phyloP scores from a whole-genome alignment of 768 basidiomycete genomes.

The Mycena sanguinolenta region DNA sequence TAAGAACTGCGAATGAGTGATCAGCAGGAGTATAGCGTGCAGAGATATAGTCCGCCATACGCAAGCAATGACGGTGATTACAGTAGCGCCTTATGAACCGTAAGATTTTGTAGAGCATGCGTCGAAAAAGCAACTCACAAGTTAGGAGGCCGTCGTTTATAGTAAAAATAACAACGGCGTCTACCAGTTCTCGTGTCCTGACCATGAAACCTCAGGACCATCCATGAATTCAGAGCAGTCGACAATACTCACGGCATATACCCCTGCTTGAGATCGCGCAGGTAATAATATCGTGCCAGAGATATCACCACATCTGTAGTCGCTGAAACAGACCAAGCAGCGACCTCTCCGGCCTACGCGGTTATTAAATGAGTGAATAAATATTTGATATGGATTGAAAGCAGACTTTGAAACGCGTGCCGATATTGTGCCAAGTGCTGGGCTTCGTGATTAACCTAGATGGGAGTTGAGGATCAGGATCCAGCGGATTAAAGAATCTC shows the following conservation, averaged over 20 bases:
- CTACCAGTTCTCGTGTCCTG: conserved; percentile 23
- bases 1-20: conserved; percentile 2
- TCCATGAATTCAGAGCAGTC: background rate
- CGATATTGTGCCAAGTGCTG: too few species aligned
- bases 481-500: too few species aligned
- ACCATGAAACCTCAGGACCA: background rate
- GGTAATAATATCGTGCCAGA: conserved; percentile 27
- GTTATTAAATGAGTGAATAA: background rate
- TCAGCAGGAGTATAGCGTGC: background rate
- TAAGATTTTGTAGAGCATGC: background rate
- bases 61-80: background rate
- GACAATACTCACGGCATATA: conserved; percentile 8
- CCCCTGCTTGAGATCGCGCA: conserved; percentile 30
- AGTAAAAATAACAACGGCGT: conserved; percentile 22
- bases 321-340: conserved; percentile 14
- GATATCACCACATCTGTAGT: conserved; percentile 28
- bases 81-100: background rate
- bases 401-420: conserved; percentile 6
- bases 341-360: background rate
- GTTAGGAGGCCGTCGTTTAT: conserved; percentile 24
- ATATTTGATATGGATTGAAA: background rate
- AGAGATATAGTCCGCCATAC: background rate
- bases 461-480: too few species aligned
- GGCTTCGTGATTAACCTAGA: too few species aligned
- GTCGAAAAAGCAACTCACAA: background rate